phyloP scores from a whole-genome alignment of 1,139 yeast genomes.

The Geotrichum phurueaensis region DNA sequence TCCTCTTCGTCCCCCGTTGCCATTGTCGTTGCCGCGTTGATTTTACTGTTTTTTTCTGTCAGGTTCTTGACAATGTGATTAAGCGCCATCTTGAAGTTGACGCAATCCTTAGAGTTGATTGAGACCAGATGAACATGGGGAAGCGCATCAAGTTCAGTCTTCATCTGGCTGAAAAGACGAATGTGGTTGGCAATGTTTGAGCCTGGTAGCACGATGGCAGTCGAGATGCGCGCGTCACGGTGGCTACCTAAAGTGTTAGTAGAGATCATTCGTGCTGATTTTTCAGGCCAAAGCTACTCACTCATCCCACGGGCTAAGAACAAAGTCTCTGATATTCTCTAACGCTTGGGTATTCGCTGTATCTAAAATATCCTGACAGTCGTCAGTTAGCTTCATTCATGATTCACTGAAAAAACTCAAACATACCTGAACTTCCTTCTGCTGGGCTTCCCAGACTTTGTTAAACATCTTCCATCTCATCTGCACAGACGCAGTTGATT shows the following conservation, averaged over 20 bases:
- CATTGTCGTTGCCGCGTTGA: not conserved
- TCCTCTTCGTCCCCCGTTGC: conserved; percentile 16
- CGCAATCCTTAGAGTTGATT: conserved; percentile 34
- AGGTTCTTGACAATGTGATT: conserved; percentile 35
- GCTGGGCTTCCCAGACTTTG: conserved; percentile 28
- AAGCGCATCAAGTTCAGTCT: conserved; percentile 18
- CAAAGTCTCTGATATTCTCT: conserved; percentile 24
- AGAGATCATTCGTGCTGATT: not conserved
- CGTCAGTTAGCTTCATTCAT: not conserved
- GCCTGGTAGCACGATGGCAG: conserved; percentile 33
- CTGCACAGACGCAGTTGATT: conserved; percentile 29
- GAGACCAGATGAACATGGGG: conserved; percentile 26
- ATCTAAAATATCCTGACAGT: conserved; percentile 20
- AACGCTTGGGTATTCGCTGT: conserved; percentile 24
- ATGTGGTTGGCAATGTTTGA: conserved; percentile 35
- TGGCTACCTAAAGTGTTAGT: conserved; percentile 14
- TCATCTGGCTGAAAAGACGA: conserved; percentile 30
- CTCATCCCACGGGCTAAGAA: conserved; percentile 25
- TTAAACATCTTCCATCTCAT: conserved; percentile 37
- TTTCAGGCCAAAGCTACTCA: not conserved
- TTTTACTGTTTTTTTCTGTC: conserved; percentile 24
- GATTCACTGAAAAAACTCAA: not conserved
- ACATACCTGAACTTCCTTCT: conserved; percentile 22
- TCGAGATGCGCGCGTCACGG: conserved; percentile 25
- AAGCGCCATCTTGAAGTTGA: conserved; percentile 35